Conservation (phyloP, 1,284 basidiomycete genomes). For the Malassezia furfur region DNA sequence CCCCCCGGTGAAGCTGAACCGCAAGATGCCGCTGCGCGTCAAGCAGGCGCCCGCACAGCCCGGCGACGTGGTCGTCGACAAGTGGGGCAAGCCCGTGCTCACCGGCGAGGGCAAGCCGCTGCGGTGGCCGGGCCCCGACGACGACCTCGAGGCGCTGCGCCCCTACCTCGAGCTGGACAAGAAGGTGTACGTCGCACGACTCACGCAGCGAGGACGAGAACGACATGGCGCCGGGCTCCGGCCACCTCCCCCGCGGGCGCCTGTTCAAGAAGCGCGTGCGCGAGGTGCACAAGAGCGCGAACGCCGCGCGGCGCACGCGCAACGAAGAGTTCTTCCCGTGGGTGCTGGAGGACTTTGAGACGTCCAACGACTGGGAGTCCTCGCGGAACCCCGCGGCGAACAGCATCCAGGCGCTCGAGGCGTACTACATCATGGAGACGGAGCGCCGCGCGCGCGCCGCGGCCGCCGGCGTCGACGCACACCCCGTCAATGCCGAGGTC, state of each 20-base stretch:
- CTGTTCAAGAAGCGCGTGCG: slow-evolving; percentile 42
- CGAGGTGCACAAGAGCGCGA: slow-evolving; percentile 44
- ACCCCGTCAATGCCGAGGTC: slow-evolving; percentile 9
- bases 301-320: slow-evolving; percentile 35
- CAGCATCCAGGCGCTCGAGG: slow-evolving; percentile 26
- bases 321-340: slow-evolving; percentile 45
- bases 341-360: slow-evolving; percentile 47
- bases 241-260: slow-evolving; percentile 18
- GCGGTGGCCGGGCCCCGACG: slow-evolving; percentile 27
- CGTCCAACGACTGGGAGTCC: slow-evolving; percentile 41
- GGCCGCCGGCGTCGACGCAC: slow-evolving; percentile 20
- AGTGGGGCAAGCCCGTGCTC: slow-evolving; percentile 33
- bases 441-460: slow-evolving; percentile 17
- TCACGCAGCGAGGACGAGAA: slow-evolving; percentile 6
- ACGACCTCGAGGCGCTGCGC: slow-evolving; percentile 25
- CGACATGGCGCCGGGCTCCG: slow-evolving; percentile 6
- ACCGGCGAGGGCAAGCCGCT: slow-evolving; percentile 32
- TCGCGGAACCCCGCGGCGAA: slow-evolving; percentile 28
- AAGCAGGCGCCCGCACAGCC: slow-evolving; percentile 35
- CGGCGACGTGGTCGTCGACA: slow-evolving; percentile 37
- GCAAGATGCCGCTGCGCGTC: slow-evolving; percentile 43
- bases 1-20: slow-evolving; percentile 43
- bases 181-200: background rate
- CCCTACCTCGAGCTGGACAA: slow-evolving; percentile 11
- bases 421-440: slow-evolving; percentile 13